phyloP scores from a whole-genome alignment of 2,329 filamentous ascomycete genomes.

The Penicillium sp. region DNA sequence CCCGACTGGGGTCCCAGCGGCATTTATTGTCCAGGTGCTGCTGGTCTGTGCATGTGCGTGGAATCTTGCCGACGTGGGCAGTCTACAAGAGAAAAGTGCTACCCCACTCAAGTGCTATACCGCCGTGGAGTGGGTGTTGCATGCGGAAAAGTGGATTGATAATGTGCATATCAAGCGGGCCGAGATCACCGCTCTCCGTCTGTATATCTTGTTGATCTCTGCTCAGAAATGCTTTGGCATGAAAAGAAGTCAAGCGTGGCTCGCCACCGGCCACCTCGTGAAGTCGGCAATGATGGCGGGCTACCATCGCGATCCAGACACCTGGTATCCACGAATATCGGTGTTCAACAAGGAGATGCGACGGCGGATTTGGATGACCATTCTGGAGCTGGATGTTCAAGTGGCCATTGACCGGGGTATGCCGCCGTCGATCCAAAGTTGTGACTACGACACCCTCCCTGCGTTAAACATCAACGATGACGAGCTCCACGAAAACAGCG shows the following conservation, averaged over 20 bases:
- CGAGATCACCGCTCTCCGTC: constrained; percentile 50
- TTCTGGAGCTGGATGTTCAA: constrained; percentile 57
- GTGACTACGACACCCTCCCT: constrained; percentile 49
- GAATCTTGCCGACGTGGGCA: constrained; percentile 34
- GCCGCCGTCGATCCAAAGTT: constrained; percentile 45
- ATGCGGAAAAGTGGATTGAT: constrained; percentile 85
- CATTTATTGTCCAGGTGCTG: constrained; percentile 38
- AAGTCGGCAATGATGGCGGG: constrained; percentile 54
- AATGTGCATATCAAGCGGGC: constrained; percentile 64
- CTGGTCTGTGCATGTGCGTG: constrained; percentile 40
- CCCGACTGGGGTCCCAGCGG: constrained; percentile 27
- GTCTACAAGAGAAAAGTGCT: constrained; percentile 29
- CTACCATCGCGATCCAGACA: constrained; percentile 46
- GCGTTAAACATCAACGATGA: constrained; percentile 54
- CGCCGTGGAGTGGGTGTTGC: constrained; percentile 69
- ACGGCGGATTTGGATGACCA: constrained; percentile 56
- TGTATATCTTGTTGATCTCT: constrained; percentile 51
- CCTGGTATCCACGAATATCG: constrained; percentile 35
- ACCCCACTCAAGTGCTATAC: constrained; percentile 31
- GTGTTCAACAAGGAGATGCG: constrained; percentile 48
- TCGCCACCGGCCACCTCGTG: constrained; percentile 50
- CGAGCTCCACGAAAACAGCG: constrained; percentile 42
- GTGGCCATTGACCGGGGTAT: constrained; percentile 56
- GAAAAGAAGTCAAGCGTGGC: constrained; percentile 55
- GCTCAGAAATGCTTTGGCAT: constrained; percentile 52